Evolutionary conservation across 2,329 filamentous ascomycete species (phyloP).

Genomic region (Bertia moriformis): DNA sequence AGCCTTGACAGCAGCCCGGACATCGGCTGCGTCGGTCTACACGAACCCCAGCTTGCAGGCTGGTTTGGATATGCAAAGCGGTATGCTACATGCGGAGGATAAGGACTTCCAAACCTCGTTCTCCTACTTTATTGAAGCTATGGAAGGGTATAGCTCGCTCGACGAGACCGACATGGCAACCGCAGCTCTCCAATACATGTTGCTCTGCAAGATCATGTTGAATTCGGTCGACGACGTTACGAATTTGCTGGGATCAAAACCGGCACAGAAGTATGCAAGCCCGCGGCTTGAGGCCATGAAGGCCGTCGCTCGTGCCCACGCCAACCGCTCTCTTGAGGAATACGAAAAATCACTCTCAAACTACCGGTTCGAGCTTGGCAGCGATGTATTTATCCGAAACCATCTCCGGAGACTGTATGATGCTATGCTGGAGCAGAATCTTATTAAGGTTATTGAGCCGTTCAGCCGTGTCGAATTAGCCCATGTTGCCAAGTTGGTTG

Average conservation of each 20-base stretch:
- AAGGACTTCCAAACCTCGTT: conserved; percentile 98
- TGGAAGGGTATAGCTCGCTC: conserved; percentile 90
- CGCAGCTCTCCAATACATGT: conserved; percentile 97
- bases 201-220: conserved; percentile 99
- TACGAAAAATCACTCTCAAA: conserved; percentile 84
- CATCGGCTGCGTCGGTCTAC: conserved; percentile 91
- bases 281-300: conserved; percentile 98
- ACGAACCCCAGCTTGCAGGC: conserved; percentile 90
- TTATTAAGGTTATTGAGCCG: conserved; percentile 98
- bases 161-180: conserved; percentile 83
- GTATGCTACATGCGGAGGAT: conserved; percentile 96
- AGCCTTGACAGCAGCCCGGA: conserved; percentile 83
- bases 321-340: conserved; percentile 88
- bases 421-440: conserved; percentile 96
- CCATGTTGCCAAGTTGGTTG: conserved; percentile 95
- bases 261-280: conserved; percentile 88
- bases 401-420: conserved; percentile 93
- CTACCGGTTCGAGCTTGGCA: conserved; percentile 85
- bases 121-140: conserved; percentile 97
- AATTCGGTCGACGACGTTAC: conserved; percentile 95
- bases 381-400: conserved; percentile 90
- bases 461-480: conserved; percentile 94
- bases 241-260: conserved; percentile 85
- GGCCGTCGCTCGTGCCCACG: conserved; percentile 87
- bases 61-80: conserved; percentile 96